phyloP scores from a whole-genome alignment of 495 filamentous ascomycete genomes.

The Penicillium nucicola region DNA sequence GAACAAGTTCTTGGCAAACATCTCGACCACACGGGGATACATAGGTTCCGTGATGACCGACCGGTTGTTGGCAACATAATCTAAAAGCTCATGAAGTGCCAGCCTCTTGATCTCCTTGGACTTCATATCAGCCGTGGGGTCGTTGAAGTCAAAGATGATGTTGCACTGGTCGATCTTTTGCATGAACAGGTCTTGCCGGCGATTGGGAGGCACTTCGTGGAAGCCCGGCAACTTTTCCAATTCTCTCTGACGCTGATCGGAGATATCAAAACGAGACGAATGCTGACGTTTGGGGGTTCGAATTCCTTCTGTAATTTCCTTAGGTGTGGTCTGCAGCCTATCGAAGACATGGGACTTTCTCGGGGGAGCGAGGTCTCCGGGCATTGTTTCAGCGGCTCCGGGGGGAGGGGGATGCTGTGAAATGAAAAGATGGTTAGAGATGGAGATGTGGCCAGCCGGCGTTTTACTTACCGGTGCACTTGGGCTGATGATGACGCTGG shows the following conservation, averaged over 20 bases:
- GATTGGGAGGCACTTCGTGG: constrained; percentile 93
- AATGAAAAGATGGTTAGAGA: constrained; percentile 20
- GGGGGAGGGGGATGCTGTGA: constrained; percentile 86
- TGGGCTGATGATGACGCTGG: constrained; percentile 93
- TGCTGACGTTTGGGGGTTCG: constrained; percentile 94
- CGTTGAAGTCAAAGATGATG: constrained; percentile 99
- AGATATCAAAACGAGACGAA: constrained; percentile 97
- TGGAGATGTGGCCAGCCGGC: not conserved
- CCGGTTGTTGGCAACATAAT: constrained; percentile 97
- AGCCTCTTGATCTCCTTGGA: constrained; percentile 99
- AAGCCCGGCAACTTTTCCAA: constrained; percentile 98
- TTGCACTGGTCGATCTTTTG: constrained; percentile 99
- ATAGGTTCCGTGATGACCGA: constrained; percentile 98
- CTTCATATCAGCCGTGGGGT: constrained; percentile 97
- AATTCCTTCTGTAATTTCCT: constrained; percentile 92
- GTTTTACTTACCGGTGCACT: constrained; percentile 77
- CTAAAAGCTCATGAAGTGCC: constrained; percentile 91
- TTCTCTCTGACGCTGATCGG: constrained; percentile 83
- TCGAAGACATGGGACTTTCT: constrained; percentile 92
- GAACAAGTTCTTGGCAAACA: constrained; percentile 99
- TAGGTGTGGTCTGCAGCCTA: constrained; percentile 86
- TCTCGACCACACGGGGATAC: constrained; percentile 97
- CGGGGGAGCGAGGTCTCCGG: constrained; percentile 91
- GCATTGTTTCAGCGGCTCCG: constrained; percentile 95
- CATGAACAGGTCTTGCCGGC: constrained; percentile 98